Evolutionary conservation across 129 eudicot genomes (phyloP).

Genomic region (Pseudognaphalium luteoalbum): DNA sequence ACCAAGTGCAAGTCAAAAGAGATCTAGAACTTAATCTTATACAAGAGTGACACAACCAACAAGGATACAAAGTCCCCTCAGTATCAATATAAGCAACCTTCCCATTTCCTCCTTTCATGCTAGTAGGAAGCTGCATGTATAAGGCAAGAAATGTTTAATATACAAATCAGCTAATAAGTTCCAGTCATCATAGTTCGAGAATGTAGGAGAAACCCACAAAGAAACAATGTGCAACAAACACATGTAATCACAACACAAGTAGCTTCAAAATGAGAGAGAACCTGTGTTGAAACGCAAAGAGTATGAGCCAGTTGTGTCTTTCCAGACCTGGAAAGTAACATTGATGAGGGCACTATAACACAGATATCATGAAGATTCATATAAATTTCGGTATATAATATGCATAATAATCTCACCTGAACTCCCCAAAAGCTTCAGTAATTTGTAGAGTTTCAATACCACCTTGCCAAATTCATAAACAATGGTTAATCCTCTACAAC

Average conservation of each 20-base stretch:
- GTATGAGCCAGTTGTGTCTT: slow-evolving; percentile 99
- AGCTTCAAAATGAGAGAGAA: slow-evolving; percentile 17
- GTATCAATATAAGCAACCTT: slow-evolving; percentile 98
- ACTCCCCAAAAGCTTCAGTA: slow-evolving; percentile 99
- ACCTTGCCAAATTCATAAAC: slow-evolving; percentile 43
- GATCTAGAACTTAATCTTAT: not conserved
- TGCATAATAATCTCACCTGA: slow-evolving; percentile 51
- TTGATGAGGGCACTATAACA: slow-evolving; percentile 15
- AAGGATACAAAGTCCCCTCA: slow-evolving; percentile 99
- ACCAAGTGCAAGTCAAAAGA: not conserved
- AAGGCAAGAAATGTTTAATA: not conserved
- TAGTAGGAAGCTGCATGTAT: slow-evolving; percentile 80
- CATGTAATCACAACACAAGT: not conserved
- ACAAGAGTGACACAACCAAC: not conserved
- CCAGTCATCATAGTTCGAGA: not conserved
- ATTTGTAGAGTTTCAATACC: slow-evolving; percentile 85
- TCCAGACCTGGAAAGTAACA: slow-evolving; percentile 66
- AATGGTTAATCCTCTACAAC: not conserved
- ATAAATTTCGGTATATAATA: not conserved
- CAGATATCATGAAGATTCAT: slow-evolving; percentile 16
- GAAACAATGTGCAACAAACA: not conserved
- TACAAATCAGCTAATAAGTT: not conserved
- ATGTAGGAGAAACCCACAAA: not conserved
- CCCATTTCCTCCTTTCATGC: slow-evolving; percentile 95
- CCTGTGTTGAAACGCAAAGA: slow-evolving; percentile 94